Evolutionary conservation across 2,329 filamentous ascomycete genomes (phyloP).

Genomic region (Aspergillus transmontanensis): DNA sequence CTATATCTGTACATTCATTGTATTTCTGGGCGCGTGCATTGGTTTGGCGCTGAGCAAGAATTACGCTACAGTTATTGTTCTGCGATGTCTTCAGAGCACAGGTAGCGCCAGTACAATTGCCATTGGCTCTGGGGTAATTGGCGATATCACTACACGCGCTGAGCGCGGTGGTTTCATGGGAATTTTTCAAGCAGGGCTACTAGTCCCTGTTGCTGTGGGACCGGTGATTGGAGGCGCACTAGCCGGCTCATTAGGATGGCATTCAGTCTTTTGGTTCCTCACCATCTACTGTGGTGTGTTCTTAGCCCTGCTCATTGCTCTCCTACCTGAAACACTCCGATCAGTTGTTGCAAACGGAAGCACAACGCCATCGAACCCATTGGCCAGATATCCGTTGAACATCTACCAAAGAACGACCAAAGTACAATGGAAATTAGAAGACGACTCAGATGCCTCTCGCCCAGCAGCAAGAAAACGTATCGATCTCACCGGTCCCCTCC

Average conservation of each 20-base stretch:
- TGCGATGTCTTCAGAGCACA: constrained; percentile 48
- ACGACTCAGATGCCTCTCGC: neutral
- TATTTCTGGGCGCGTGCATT: constrained; percentile 45
- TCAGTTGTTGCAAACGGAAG: constrained; percentile 39
- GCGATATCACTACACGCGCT: constrained; percentile 44
- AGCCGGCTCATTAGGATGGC: constrained; percentile 43
- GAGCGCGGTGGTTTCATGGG: constrained; percentile 49
- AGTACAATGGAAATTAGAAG: neutral
- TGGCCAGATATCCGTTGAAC: constrained; percentile 8
- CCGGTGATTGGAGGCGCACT: constrained; percentile 48
- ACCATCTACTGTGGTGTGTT: constrained; percentile 39
- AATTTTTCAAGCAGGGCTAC: constrained; percentile 40
- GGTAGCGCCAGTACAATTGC: constrained; percentile 49
- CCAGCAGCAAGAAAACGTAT: constrained; percentile 37
- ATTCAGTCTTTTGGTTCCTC: constrained; percentile 49
- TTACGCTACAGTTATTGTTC: constrained; percentile 42
- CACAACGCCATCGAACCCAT: neutral
- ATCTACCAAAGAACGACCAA: constrained; percentile 10
- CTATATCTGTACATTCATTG: constrained; percentile 43
- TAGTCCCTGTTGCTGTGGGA: constrained; percentile 42
- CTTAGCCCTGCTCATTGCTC: constrained; percentile 31
- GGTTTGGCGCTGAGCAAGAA: constrained; percentile 42
- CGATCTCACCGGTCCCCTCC: constrained; percentile 50
- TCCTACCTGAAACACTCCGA: constrained; percentile 46
- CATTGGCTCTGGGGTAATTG: constrained; percentile 45